phyloP scores from a whole-genome alignment of 2,329 filamentous ascomycete genomes.

The Aureobasidium sp. region DNA sequence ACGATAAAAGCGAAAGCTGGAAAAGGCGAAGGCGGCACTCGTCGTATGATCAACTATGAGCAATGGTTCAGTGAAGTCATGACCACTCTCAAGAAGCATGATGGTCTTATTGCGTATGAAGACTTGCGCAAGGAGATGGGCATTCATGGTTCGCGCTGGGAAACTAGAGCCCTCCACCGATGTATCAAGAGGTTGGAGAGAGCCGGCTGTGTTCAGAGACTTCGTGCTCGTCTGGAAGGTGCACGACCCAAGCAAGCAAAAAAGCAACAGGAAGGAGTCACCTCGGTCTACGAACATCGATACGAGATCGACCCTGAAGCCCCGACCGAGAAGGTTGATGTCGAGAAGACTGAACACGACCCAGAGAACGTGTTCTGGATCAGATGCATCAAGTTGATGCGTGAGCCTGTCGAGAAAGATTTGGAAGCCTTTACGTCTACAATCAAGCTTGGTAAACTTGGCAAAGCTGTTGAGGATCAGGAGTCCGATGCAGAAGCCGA shows the following conservation, averaged over 20 bases:
- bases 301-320: not conserved
- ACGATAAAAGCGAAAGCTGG: constrained; percentile 9
- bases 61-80: constrained; percentile 42
- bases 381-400: constrained; percentile 33
- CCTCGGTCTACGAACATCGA: not conserved
- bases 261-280: not conserved
- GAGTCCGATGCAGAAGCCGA: constrained; percentile 14
- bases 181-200: constrained; percentile 33
- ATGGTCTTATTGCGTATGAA: constrained; percentile 42
- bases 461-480: constrained; percentile 12
- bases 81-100: constrained; percentile 38
- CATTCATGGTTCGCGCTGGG: constrained; percentile 27
- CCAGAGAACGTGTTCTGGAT: constrained; percentile 19
- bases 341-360: constrained; percentile 1
- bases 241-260: not conserved
- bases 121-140: constrained; percentile 43
- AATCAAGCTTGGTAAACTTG: not conserved
- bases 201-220: constrained; percentile 31
- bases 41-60: constrained; percentile 33
- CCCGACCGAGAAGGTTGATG: not conserved
- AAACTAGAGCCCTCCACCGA: constrained; percentile 30
- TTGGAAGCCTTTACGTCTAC: constrained; percentile 18
- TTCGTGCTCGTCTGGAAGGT: constrained; percentile 23
- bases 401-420: constrained; percentile 28
- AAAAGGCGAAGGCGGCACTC: constrained; percentile 1